Base-by-base conservation (phyloP, 805 yeast species). In the Zygoascus tannicola region DNA sequence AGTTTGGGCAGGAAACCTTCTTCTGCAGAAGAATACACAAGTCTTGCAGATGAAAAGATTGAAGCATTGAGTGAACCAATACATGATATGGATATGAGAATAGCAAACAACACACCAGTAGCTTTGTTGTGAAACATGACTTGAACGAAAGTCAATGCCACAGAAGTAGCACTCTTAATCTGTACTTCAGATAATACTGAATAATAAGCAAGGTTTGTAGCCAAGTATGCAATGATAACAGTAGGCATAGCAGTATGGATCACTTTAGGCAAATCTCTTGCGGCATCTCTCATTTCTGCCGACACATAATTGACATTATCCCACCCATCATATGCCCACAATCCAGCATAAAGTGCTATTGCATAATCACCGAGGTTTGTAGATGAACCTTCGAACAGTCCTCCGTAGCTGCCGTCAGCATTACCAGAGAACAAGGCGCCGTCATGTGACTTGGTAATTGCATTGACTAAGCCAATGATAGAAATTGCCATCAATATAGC, bases 141-240 rank as follows among this genome's bases (percentile, higher is more conserved):
- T 3, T 51, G 42, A 22, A 65, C 65, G 32, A 67, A 53, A 4
- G 60, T 51, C 30, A 66, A 45, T 3, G 67, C 67, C 3, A 67
- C 66, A 1, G 68, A 61, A 12, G 61, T 54, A 3, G 68, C 53
- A 3, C 49, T 40, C 19, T 56, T 53, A 10, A 66, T 49, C 35
- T 70, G 78, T 4, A 77, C 81, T 48, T 73, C 71, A 45, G 88
- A 84, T 34, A 87, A 85, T 39, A 85, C 90, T 3, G 86, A 87
- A 58, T 78, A 66, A 50, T 67, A 67, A 4, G 67, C 59, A 14
- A 58, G 20, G 44, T 66, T 67, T 14, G 66, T 64, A 16, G 58
- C 44, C 18, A 64, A 23, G 48, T 67, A 67, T 21, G 61, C 57
- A 5, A 52, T 15, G 19, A 64, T 62, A 7, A 67, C 71, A 1